Evolutionary conservation across 768 basidiomycete species (phyloP).

Genomic region (Pleurotus platypus): DNA sequence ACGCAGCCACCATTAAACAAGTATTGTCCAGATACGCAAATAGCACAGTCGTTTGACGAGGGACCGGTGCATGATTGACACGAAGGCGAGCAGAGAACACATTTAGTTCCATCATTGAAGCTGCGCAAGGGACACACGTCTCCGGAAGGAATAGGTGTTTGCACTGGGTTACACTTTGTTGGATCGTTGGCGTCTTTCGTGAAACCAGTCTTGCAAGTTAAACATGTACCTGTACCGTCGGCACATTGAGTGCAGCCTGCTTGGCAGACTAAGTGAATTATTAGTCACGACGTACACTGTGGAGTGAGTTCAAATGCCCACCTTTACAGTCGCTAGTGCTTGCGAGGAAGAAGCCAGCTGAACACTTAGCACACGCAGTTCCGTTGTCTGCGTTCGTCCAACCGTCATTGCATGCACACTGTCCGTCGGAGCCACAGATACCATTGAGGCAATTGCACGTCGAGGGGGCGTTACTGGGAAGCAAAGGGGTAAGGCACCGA

Average conservation of each 20-base stretch:
- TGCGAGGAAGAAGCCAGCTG: conserved; percentile 69
- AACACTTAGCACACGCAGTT: conserved; percentile 74
- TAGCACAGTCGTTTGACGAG: conserved; percentile 66
- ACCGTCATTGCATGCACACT: conserved; percentile 74
- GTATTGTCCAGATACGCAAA: conserved; percentile 62
- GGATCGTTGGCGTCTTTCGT: conserved; percentile 62
- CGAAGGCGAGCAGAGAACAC: conserved; percentile 55
- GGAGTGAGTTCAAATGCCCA: conserved; percentile 23
- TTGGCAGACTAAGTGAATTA: conserved; percentile 51
- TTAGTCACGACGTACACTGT: conserved; percentile 7
- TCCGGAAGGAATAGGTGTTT: conserved; percentile 47
- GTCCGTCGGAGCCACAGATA: conserved; percentile 60
- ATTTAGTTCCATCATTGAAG: conserved; percentile 52
- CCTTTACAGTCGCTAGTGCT: conserved; percentile 72
- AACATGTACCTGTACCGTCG: conserved; percentile 64
- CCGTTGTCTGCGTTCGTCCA: conserved; percentile 72
- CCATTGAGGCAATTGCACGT: conserved; percentile 85
- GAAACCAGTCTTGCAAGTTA: conserved; percentile 67
- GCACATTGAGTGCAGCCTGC: conserved; percentile 72
- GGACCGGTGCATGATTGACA: conserved; percentile 71
- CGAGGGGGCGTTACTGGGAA: conserved; percentile 50
- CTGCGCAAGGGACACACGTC: conserved; percentile 61
- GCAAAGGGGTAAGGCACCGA: conserved; percentile 52
- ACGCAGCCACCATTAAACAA: conserved; percentile 72
- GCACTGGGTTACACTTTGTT: conserved; percentile 59